phyloP scores from a whole-genome alignment of 2,329 filamentous ascomycete genomes.

The Xylariaceae sp. region DNA sequence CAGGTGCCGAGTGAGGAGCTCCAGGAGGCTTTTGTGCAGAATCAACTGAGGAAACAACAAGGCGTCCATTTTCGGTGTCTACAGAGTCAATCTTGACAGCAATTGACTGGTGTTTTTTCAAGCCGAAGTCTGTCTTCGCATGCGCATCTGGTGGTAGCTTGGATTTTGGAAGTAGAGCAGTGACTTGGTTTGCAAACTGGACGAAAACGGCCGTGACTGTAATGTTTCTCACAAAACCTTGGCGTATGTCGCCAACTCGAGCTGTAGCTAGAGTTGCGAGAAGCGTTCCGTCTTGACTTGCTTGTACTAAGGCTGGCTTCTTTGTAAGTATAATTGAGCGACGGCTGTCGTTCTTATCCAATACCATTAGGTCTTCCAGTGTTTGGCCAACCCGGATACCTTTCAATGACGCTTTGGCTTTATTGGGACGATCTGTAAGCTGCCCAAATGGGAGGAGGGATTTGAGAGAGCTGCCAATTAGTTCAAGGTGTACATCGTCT shows the following conservation, averaged over 20 bases:
- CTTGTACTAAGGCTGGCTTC: conserved; percentile 78
- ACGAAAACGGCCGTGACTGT: conserved; percentile 79
- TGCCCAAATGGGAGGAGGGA: conserved; percentile 75
- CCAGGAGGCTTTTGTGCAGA: conserved; percentile 41
- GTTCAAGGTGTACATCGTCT: conserved; percentile 72
- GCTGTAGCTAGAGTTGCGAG: conserved; percentile 70
- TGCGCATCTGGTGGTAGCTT: conserved; percentile 70
- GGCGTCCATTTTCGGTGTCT: conserved; percentile 65
- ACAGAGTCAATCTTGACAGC: conserved; percentile 67
- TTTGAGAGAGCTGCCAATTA: conserved; percentile 69
- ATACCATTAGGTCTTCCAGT: conserved; percentile 73
- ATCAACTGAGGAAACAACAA: conserved; percentile 51
- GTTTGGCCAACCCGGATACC: conserved; percentile 81
- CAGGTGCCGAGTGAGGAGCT: conserved; percentile 29
- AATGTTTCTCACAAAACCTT: conserved; percentile 82
- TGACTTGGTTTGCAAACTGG: conserved; percentile 76
- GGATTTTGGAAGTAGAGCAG: conserved; percentile 74
- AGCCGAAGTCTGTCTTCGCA: conserved; percentile 68
- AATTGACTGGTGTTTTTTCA: conserved; percentile 73
- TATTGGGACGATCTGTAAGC: conserved; percentile 75
- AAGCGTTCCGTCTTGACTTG: conserved; percentile 66
- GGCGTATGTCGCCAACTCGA: conserved; percentile 62
- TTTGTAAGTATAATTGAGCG: conserved; percentile 73
- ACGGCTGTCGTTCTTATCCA: conserved; percentile 80
- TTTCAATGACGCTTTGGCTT: conserved; percentile 70